These are phyloP conservation scores for Singerocomus inundabilis DNA, from an alignment of 1,284 basidiomycete genomes.

Conservation along the genomic window DNA sequence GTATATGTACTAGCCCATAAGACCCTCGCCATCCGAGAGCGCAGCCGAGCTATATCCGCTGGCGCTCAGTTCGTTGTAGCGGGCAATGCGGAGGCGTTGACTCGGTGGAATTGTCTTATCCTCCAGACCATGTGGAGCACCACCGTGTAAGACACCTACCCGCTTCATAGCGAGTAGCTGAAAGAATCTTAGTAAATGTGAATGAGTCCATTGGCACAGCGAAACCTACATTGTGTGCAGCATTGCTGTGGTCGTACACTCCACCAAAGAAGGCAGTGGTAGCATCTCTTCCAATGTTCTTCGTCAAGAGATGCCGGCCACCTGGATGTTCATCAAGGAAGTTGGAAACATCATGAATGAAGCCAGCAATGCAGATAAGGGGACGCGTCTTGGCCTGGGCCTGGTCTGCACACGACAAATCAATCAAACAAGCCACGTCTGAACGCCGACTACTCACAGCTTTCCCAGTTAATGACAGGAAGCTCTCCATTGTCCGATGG, in stretches of 20 bases:
- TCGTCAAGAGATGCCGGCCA: slow-evolving; percentile 64
- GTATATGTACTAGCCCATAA: slow-evolving; percentile 25
- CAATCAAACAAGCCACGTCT: slow-evolving; percentile 7
- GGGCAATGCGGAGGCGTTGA: slow-evolving; percentile 66
- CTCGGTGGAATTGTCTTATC: slow-evolving; percentile 63
- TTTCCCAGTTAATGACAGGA: slow-evolving; percentile 84
- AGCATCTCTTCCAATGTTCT: slow-evolving; percentile 78
- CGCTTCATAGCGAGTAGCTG: slow-evolving; percentile 86
- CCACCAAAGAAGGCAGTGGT: slow-evolving; percentile 94
- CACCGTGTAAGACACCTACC: slow-evolving; percentile 83
- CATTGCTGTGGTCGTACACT: slow-evolving; percentile 92
- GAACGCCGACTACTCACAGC: slow-evolving; percentile 51
- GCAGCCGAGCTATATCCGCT: slow-evolving; percentile 37
- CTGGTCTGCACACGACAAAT: slow-evolving; percentile 49
- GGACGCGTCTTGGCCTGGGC: slow-evolving; percentile 75
- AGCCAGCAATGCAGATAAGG: slow-evolving; percentile 81
- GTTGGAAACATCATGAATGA: slow-evolving; percentile 86
- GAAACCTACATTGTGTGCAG: slow-evolving; percentile 74
- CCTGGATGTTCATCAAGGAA: slow-evolving; percentile 92
- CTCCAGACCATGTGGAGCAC: slow-evolving; percentile 60
- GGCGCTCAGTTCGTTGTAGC: slow-evolving; percentile 56
- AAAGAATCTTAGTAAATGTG: slow-evolving; percentile 17
- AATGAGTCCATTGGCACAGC: neutral
- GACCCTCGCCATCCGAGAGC: slow-evolving; percentile 34
- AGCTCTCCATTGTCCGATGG: slow-evolving; percentile 75